A percentile compares a stretch with the other conserved stretches of the same genome.
phyloP scores from a whole-genome alignment of 2,329 filamentous ascomycete species.

The Claviceps purpurea region DNA sequence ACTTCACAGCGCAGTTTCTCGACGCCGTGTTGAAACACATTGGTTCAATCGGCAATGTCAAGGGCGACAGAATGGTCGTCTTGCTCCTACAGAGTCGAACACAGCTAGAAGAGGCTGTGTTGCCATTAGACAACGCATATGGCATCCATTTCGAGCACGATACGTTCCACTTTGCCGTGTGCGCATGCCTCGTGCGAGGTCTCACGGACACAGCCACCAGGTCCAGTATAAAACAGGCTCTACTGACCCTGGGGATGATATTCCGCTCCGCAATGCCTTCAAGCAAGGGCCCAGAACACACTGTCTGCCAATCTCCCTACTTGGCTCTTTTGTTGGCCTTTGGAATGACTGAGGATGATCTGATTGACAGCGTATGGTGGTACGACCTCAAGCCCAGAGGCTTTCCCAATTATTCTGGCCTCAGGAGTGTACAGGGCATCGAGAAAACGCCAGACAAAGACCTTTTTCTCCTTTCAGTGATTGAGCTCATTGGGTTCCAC shows the following conservation, averaged over 20 bases:
- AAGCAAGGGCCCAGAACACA: constrained; percentile 6
- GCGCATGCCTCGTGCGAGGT: constrained; percentile 49
- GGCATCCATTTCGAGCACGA: constrained; percentile 51
- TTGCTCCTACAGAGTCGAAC: constrained; percentile 47
- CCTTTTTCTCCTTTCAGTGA: constrained; percentile 47
- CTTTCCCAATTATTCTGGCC: constrained; percentile 13
- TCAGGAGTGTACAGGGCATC: constrained; percentile 18
- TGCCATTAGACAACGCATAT: constrained; percentile 50
- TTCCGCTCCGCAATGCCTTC: constrained; percentile 8
- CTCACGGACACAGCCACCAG: constrained; percentile 50
- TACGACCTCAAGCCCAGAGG: constrained; percentile 36
- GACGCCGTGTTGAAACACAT: constrained; percentile 53
- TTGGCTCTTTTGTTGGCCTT: constrained; percentile 46
- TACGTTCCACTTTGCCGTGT: constrained; percentile 55
- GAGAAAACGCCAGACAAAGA: constrained; percentile 44
- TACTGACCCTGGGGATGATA: constrained; percentile 40
- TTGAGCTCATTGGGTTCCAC: constrained; percentile 53
- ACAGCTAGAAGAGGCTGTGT: constrained; percentile 48
- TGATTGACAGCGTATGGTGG: constrained; percentile 49
- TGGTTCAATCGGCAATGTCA: constrained; percentile 44
- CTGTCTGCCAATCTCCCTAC: constrained; percentile 38
- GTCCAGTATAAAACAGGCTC: constrained; percentile 42
- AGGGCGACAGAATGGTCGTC: constrained; percentile 43
- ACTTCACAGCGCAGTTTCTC: constrained; percentile 50
- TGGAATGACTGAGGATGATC: constrained; percentile 41